Base-by-base conservation (phyloP, 164 flowering plant genomes). In the Nymphaea thermarum region DNA sequence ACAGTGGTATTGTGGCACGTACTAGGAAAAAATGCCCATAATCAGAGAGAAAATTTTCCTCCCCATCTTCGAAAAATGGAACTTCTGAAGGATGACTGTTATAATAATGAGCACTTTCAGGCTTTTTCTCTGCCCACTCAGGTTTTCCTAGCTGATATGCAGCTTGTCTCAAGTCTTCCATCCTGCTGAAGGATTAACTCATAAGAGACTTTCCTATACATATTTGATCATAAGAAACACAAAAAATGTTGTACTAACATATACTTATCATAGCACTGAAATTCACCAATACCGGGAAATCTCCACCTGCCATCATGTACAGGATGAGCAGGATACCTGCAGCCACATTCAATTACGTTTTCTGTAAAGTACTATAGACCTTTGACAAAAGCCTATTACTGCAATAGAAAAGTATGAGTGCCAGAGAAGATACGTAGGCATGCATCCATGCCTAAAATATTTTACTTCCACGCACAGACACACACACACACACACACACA, bases 211-310 rank as follows among this genome's bases (percentile, higher is more conserved):
- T 61, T 25, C 3, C 63, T n/a, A 65, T 59, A 12, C 4, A 47
- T 61, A 64, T 55, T 17, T 6, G 17, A 53, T 60, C 12, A 63
- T 43, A 57, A 17, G 41, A 44, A 41, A 12, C 43, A 68, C 17
- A 59, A 45, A 62, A 69, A 16, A 47, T 47, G 55, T 45, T 11
- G 70, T 17, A 68, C 73, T 66, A 67, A 80, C 87, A 80, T 84
- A 77, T 82, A 83, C 71, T 85, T 85, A 78, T 85, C 89, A 63
- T 85, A 83, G 70, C 89, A 85, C 71, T 85, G 89, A 63, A 85
- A 85, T 73, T 82, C 85, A 44, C 87, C 87, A 76, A 83, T 83
- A 63, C 89, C 87, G 69, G 87, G 87, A 63, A 81, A 83, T 63
- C 69, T 77, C 89, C 87, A 85, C 73, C 84, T 80, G 60, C 83